Conservation (phyloP, 441 rosid species). For the Corymbia citriodora region DNA sequence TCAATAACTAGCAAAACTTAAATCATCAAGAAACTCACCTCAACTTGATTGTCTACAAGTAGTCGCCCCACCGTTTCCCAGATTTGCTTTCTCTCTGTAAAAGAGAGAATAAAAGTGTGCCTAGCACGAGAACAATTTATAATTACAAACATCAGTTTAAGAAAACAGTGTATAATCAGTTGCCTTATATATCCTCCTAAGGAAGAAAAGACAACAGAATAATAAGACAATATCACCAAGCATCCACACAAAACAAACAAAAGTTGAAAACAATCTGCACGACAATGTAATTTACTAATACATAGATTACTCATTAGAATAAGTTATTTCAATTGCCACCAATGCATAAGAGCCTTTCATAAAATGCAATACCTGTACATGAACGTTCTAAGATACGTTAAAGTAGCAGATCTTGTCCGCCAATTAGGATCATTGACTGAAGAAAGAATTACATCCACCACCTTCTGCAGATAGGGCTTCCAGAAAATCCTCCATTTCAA, state of each 20-base stretch:
- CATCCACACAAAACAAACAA: not conserved
- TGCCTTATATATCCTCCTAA: not conserved
- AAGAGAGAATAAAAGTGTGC: conserved; percentile 84
- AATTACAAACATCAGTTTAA: not conserved
- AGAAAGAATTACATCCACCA: conserved; percentile 61
- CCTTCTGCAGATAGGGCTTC: conserved; percentile 79
- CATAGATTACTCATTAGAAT: not conserved
- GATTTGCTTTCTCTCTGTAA: conserved; percentile 62
- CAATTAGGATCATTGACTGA: conserved; percentile 83
- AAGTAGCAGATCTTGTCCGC: conserved; percentile 95
- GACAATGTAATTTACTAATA: not conserved
- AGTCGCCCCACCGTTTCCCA: conserved; percentile 85
- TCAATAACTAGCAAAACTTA: not conserved
- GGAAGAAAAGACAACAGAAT: not conserved
- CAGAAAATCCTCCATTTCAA: conserved; percentile 86
- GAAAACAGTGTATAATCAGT: not conserved
- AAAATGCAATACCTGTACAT: conserved; percentile 75
- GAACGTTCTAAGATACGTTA: conserved; percentile 89
- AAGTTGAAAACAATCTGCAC: not conserved
- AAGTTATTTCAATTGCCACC: not conserved
- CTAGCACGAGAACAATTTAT: conserved; percentile 28
- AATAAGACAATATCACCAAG: not conserved
- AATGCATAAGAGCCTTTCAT: not conserved
- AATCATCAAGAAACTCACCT: conserved; percentile 49
- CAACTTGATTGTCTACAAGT: conserved; percentile 93